Percentiles rank a stretch among this genome's conserved stretches.
Evolutionary conservation across 495 filamentous ascomycete genomes (phyloP).

Genomic region (Neurospora terricola): DNA sequence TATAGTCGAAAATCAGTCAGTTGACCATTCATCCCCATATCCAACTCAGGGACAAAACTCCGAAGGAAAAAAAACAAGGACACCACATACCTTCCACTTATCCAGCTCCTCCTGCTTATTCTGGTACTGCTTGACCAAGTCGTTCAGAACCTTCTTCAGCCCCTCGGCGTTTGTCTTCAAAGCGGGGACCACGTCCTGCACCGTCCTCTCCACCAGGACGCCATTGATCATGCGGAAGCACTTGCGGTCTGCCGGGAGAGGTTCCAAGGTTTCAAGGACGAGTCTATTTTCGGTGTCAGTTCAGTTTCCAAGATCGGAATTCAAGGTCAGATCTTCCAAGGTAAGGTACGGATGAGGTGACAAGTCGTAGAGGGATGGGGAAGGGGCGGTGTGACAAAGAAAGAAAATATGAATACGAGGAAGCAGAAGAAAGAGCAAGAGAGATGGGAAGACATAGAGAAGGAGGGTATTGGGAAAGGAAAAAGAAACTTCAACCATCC

Average conservation of each 20-base stretch:
- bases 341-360: slow-evolving; percentile 10
- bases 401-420: background rate
- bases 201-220: slow-evolving; percentile 86
- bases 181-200: slow-evolving; percentile 81
- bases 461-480: background rate
- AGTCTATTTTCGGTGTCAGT: slow-evolving; percentile 47
- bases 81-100: slow-evolving; percentile 80
- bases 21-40: background rate
- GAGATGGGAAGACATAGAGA: background rate
- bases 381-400: background rate
- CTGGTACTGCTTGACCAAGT: slow-evolving; percentile 95
- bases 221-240: slow-evolving; percentile 99
- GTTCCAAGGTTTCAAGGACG: slow-evolving; percentile 86
- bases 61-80: background rate
- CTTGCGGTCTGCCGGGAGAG: slow-evolving; percentile 76
- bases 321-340: background rate
- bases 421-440: background rate
- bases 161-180: slow-evolving; percentile 93
- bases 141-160: slow-evolving; percentile 90
- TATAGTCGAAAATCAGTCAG: slow-evolving; percentile 15
- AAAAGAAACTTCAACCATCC: background rate
- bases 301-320: background rate
- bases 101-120: slow-evolving; percentile 89
- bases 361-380: background rate
- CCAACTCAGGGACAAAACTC: background rate